These are phyloP conservation scores for Boletus subparvulus DNA, from an alignment of 768 basidiomycete genomes.

Conservation along the genomic window DNA sequence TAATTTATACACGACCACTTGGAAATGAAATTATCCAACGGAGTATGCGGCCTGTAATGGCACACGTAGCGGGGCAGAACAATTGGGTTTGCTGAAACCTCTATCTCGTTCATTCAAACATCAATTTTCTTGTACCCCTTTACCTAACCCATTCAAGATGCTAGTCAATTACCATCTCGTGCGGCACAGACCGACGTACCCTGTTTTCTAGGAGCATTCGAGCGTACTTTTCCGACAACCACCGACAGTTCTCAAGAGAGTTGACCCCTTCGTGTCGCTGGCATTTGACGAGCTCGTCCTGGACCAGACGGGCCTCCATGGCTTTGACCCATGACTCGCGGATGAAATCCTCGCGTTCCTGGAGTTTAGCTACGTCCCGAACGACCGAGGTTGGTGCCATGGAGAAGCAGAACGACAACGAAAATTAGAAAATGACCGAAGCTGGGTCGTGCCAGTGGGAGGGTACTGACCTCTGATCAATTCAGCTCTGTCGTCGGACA, in stretches of 20 bases:
- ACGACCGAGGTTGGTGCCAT: not conserved
- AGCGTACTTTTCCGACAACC: slow-evolving; percentile 80
- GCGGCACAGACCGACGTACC: slow-evolving; percentile 46
- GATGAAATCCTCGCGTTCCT: slow-evolving; percentile 71
- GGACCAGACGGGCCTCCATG: slow-evolving; percentile 89
- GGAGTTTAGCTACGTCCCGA: slow-evolving; percentile 50
- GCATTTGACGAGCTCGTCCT: slow-evolving; percentile 87
- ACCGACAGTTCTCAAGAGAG: slow-evolving; percentile 84
- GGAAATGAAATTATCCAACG: not conserved
- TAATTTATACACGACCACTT: slow-evolving; percentile 9
- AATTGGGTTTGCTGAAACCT: not conserved
- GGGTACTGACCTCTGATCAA: slow-evolving; percentile 30
- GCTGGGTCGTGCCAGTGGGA: not conserved
- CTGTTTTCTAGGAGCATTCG: slow-evolving; percentile 75
- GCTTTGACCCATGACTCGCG: slow-evolving; percentile 93
- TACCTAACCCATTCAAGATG: slow-evolving; percentile 51
- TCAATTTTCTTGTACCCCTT: slow-evolving; percentile 85
- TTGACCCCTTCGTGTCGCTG: slow-evolving; percentile 90
- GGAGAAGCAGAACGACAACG: not conserved
- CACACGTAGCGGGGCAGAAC: not conserved
- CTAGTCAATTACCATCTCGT: slow-evolving; percentile 1
- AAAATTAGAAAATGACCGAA: not conserved
- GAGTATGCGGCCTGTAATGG: not conserved
- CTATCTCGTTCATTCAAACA: slow-evolving; percentile 27
- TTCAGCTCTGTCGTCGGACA: slow-evolving; percentile 36